Base-by-base conservation (phyloP, 1,284 basidiomycete species). In the Exobasidium cylindrosporum region DNA sequence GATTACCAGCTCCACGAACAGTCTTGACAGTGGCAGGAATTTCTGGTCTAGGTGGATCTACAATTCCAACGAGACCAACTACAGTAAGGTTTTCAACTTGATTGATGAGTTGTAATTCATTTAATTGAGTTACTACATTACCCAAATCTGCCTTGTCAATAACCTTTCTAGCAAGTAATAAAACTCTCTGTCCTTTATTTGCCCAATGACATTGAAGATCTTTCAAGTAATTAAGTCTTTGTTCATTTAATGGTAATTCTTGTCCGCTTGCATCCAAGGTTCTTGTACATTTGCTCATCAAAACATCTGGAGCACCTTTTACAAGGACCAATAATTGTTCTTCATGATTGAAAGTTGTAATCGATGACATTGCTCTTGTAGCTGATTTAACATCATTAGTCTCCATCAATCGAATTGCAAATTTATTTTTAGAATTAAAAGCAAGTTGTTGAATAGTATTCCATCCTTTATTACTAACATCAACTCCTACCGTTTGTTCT, bases 361-460 rank as follows among this genome's bases (percentile, higher is more conserved):
- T 64, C 86, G 26, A 53, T 55, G 52, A 59, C 54, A 29, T 50
- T 4, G 70, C 47, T 26, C 79, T 73, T 64, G 82, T 83, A 57
- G 85, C 82, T 84, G 86, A 86, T 82, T 53, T 24, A 14, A 28
- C n/a, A 52, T 64, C 59, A 59, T 66, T 53, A 55, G 49, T 61
- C 62, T 58, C 62, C 6, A 74, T 32, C 21, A 81, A 72, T 64
- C 83, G 84, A 59, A 86, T 82, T 84, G 87, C 87, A 83, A 84
- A 88, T 76, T 88, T 88, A 73, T 87, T 87, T 76, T 84, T 84
- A 14, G 86, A 87, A 77, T 86, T 87, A 81, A 88, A 88, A 4
- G 84, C 66, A 14, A 76, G 69, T 54, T 81, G 81, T 74, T 79
- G 82, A 3, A 82, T 63, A 57, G 80, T 79, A 11, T 70, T 58